Evolutionary conservation across 2,329 filamentous ascomycete genomes (phyloP), one percentile per base, ranked within the genome.

Genomic region (Coleophoma cylindrospora): DNA sequence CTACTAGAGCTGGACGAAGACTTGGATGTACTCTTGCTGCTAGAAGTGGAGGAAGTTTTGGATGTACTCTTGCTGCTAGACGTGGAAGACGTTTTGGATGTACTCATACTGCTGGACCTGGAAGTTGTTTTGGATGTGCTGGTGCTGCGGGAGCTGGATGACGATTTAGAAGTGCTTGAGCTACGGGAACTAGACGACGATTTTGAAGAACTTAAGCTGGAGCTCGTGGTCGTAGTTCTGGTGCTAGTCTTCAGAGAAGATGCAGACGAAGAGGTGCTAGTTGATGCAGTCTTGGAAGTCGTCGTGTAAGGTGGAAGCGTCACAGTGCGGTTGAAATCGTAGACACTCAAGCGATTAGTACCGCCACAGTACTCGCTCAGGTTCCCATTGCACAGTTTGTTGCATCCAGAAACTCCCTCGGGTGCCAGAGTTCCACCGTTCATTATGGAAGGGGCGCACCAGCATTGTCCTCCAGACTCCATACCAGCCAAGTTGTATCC

Each of bases 381-480:
- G 32, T 60, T 59, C 2, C 63, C 63, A 38, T 54, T 43, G 34
- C 63, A 67, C 3, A 57, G 45, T 55, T 62, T 64, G 17, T 51
- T 60, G 48, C 64, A 68, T 14, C 52, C 54, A 17, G 50, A 52
- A 2, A 55, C 43, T 21, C 51, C 57, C 32, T 55, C 60, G 34
- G 55, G 53, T 15, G 58, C 58, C 41, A 53, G 22, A n/a, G 32
- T 50, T 12, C 49, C 52, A 9, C 47, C 53, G 32, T 57, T 56
- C 34, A 43, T 21, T 19, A 58, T 49, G 1, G 44, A 43, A 47
- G 58, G 55, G 9, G 50, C 56, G 37, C 57, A 60, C 38, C 50
- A 74, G 54, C 68, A 76, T 58, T 76, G 70, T 11, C 68, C 62
- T 34, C 67, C 63, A 50, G 74, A 75, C 55, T 77, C 73, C 27